These are phyloP conservation scores for Metschnikowia chrysomelidarum DNA, from an alignment of 805 yeast genomes.

Conservation along the genomic window DNA sequence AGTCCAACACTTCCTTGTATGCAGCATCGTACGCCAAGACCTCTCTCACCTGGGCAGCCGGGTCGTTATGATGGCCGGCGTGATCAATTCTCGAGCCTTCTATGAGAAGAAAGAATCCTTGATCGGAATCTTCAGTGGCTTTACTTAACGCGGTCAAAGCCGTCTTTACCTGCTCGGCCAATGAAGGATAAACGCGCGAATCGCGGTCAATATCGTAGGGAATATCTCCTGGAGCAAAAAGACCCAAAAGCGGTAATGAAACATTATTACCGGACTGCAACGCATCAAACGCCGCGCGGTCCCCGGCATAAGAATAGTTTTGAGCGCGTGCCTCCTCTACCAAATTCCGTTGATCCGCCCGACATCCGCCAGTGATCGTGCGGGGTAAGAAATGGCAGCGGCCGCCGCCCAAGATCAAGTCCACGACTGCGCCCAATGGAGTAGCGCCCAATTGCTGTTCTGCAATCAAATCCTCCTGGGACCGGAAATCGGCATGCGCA, in stretches of 20 bases:
- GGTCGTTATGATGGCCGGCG: constrained; percentile 92
- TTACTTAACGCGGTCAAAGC: constrained; percentile 67
- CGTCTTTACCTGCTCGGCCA: constrained; percentile 73
- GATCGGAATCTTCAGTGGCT: constrained; percentile 68
- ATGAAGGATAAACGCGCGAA: constrained; percentile 59
- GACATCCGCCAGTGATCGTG: constrained; percentile 54
- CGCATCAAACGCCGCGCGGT: constrained; percentile 57
- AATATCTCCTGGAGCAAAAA: constrained; percentile 73
- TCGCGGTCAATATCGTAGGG: constrained; percentile 84
- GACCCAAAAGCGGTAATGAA: constrained; percentile 71
- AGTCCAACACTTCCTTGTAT: constrained; percentile 69
- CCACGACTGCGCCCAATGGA: constrained; percentile 76
- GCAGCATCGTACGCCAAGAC: constrained; percentile 85
- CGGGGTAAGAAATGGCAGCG: constrained; percentile 74
- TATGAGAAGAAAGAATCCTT: constrained; percentile 82
- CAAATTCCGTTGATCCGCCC: constrained; percentile 68
- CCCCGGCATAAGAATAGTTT: constrained; percentile 58
- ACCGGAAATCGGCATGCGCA: constrained; percentile 72
- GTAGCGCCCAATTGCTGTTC: constrained; percentile 81
- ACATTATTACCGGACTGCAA: constrained; percentile 57
- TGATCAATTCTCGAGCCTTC: constrained; percentile 96
- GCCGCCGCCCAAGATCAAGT: constrained; percentile 89
- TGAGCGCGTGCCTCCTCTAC: constrained; percentile 58
- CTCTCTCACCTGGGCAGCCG: constrained; percentile 92
- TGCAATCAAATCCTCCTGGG: constrained; percentile 82